phyloP scores from a whole-genome alignment of 2,329 filamentous ascomycete species.

The Colletotrichum sp. region DNA sequence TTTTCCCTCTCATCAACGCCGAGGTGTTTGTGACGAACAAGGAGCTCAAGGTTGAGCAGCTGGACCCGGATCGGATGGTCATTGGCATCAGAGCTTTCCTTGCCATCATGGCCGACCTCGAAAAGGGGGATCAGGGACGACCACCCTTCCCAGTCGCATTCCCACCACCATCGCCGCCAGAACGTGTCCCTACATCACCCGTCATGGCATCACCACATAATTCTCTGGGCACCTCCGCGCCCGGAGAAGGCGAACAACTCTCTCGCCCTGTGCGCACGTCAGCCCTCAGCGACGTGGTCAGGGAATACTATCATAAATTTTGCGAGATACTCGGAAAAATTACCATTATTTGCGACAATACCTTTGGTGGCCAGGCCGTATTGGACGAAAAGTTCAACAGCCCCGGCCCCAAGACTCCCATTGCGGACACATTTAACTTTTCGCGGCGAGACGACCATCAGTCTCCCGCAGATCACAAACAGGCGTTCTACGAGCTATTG shows the following conservation, averaged over 20 bases:
- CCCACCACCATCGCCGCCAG: slow-evolving; percentile 38
- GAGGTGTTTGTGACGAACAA: slow-evolving; percentile 81
- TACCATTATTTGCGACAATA: slow-evolving; percentile 94
- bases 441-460: slow-evolving; percentile 80
- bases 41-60: slow-evolving; percentile 85
- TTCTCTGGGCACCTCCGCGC: slow-evolving; percentile 9
- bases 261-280: slow-evolving; percentile 68
- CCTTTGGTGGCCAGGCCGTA: slow-evolving; percentile 94
- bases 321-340: slow-evolving; percentile 96
- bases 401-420: slow-evolving; percentile 89
- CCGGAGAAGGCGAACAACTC: slow-evolving; percentile 64
- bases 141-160: slow-evolving; percentile 86
- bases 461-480: slow-evolving; percentile 79
- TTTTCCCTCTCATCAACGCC: slow-evolving; percentile 95
- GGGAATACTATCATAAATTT: slow-evolving; percentile 87
- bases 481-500: slow-evolving; percentile 93
- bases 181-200: slow-evolving; percentile 56
- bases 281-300: slow-evolving; percentile 75
- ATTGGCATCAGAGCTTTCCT: slow-evolving; percentile 95
- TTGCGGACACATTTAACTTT: slow-evolving; percentile 93
- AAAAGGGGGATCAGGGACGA: slow-evolving; percentile 77
- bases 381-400: slow-evolving; percentile 94
- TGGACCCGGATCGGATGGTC: slow-evolving; percentile 97
- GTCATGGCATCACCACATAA: slow-evolving; percentile 45
- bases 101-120: slow-evolving; percentile 89